These are phyloP conservation scores for Erigeron philadelphicus DNA, from an alignment of 140 eudicot species.

Conservation along the genomic window DNA sequence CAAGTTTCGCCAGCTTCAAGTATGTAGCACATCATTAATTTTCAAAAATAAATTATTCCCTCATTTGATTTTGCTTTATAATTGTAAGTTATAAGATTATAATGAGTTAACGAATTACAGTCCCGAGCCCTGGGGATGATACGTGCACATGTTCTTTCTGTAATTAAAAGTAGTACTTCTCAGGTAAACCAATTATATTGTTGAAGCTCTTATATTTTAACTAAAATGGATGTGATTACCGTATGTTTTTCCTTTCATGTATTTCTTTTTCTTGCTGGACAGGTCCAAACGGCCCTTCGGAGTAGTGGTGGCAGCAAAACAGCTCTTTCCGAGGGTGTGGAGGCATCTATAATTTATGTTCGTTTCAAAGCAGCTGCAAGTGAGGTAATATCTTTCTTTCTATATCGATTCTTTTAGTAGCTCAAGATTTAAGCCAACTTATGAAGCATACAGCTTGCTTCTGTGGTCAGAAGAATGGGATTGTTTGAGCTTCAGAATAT, in stretches of 20 bases:
- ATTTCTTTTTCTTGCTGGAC: slow-evolving; percentile 6
- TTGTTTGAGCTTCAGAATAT: not conserved
- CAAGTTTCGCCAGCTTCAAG: slow-evolving; percentile 98
- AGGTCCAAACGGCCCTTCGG: slow-evolving; percentile 83
- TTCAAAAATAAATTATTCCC: slow-evolving; percentile 5
- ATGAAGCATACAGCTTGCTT: slow-evolving; percentile 3
- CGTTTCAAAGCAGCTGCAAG: slow-evolving; percentile 98
- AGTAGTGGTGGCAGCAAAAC: slow-evolving; percentile 56
- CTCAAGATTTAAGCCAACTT: slow-evolving; percentile 14
- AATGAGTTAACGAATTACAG: slow-evolving; percentile 33
- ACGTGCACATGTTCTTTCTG: slow-evolving; percentile 81
- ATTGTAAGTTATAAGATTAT: slow-evolving; percentile 14
- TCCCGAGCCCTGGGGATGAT: slow-evolving; percentile 88
- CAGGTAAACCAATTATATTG: slow-evolving; percentile 53
- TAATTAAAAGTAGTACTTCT: slow-evolving; percentile 80
- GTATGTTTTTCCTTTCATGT: not conserved
- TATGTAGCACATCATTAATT: slow-evolving; percentile 22
- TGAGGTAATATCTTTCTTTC: slow-evolving; percentile 53
- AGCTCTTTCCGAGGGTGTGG: slow-evolving; percentile 83
- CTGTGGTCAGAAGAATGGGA: slow-evolving; percentile 7
- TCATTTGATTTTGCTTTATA: slow-evolving; percentile 14
- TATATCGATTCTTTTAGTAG: slow-evolving; percentile 10
- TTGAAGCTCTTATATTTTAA: slow-evolving; percentile 17
- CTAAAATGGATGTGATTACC: slow-evolving; percentile 10
- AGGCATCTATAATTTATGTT: slow-evolving; percentile 88